These are phyloP conservation scores for Gaertneriomyces sp. DNA, from an alignment of 192 early-diverging fungal species.

Conservation along the genomic window DNA sequence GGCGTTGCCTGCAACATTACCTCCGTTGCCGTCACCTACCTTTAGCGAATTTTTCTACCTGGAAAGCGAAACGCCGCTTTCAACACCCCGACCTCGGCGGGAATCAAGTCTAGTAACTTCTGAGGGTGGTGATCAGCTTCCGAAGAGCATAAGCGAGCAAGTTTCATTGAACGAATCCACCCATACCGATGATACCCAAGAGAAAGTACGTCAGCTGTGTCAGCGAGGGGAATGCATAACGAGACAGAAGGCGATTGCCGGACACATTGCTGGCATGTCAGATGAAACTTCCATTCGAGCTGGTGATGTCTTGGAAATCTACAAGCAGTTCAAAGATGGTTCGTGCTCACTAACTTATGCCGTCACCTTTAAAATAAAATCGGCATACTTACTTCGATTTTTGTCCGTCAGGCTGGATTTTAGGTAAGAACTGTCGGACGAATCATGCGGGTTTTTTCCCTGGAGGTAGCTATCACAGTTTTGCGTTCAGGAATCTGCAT, in stretches of 20 bases:
- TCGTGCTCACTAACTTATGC: neutral
- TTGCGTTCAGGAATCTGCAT: too few relatives aligned
- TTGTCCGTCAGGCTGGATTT: neutral
- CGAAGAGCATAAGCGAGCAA: too few relatives aligned
- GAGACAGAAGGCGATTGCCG: neutral
- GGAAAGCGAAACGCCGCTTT: too few relatives aligned
- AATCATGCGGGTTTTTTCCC: neutral
- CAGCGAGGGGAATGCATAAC: too few relatives aligned
- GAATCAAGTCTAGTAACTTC: neutral
- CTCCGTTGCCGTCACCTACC: too few relatives aligned
- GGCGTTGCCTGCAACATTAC: too few relatives aligned
- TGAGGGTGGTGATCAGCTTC: too few relatives aligned
- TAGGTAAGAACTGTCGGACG: neutral
- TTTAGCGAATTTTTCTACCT: too few relatives aligned
- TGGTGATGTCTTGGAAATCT: conserved; percentile 1
- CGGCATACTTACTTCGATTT: neutral
- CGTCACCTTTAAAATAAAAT: neutral
- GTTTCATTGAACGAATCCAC: too few relatives aligned
- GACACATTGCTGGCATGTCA: neutral
- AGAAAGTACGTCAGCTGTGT: too few relatives aligned
- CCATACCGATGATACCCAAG: too few relatives aligned
- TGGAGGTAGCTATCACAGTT: neutral
- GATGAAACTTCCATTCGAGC: neutral
- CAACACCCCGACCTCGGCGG: too few relatives aligned
- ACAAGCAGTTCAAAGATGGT: conserved; percentile 8